Evolutionary conservation across 805 yeast genomes (phyloP), one percentile per base, ranked within the genome.

Genomic region (Candida boidinii): DNA sequence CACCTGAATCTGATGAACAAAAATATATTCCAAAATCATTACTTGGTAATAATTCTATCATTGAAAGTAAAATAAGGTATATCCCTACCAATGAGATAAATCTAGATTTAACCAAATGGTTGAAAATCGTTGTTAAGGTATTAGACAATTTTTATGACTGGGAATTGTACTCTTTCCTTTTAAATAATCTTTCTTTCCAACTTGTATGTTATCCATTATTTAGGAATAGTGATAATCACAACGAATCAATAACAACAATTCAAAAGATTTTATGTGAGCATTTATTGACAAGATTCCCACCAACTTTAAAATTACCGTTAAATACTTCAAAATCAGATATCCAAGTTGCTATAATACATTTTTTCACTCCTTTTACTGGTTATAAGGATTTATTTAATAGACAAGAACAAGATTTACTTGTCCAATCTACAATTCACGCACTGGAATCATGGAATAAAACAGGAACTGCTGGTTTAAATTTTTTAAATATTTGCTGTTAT

Each of bases 361-460:
- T 74, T 6, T 54, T 82, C 35, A 75, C 87, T 0, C 66, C 81
- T 0, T 55, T 81, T 26, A 51, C 78, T 7, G 81, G 83, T 1
- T 79, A 78, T 42, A 77, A 73, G 37, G 60, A 59, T 14, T 51
- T 61, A 17, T 71, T 77, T 39, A 50, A 72, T 7, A 74, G 71
- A 39, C 56, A 53, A 14, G 84, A 78, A 30, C 76, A 78, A 39
- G 88, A 81, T 47, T 72, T 66, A 36, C 61, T 84, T 17, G 66
- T 83, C 13, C 68, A 67, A 35, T 65, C 86, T 0, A 61, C 80
- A 18, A 60, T 79, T 10, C 56, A 66, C 29, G 83, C 84, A 0
- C 54, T 83, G 33, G 69, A 76, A 15, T 76, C 86, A 1, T 80
- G 88, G 84, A 86, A 85, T 39, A 73, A 73, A 39, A 76, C 94